phyloP scores from a whole-genome alignment of 2,329 filamentous ascomycete genomes.

The Piedraia hortae region DNA sequence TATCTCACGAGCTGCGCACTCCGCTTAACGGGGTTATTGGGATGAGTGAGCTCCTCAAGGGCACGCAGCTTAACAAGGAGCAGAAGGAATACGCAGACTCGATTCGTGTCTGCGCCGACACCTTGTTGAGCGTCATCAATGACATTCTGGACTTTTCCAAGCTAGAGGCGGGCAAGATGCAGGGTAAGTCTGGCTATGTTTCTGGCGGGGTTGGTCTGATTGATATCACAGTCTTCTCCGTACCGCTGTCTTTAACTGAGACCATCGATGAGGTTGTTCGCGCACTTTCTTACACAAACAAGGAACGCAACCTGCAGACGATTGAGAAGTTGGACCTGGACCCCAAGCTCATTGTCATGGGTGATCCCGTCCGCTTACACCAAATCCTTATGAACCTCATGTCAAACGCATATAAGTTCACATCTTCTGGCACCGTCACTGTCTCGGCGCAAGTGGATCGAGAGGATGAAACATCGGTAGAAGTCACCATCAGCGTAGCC shows the following conservation, averaged over 20 bases:
- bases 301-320: constrained; percentile 30
- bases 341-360: constrained; percentile 24
- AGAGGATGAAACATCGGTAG: constrained; percentile 42
- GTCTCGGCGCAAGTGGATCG: constrained; percentile 47
- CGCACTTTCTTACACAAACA: constrained; percentile 33
- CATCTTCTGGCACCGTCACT: constrained; percentile 59
- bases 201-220: background rate
- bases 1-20: constrained; percentile 30
- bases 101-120: constrained; percentile 35
- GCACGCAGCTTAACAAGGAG: constrained; percentile 26
- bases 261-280: constrained; percentile 37
- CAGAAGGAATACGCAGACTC: constrained; percentile 35
- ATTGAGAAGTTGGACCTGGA: constrained; percentile 28
- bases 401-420: constrained; percentile 85
- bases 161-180: constrained; percentile 26
- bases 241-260: constrained; percentile 23
- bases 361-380: constrained; percentile 23
- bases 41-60: constrained; percentile 33
- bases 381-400: constrained; percentile 48
- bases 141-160: constrained; percentile 25
- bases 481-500: constrained; percentile 58
- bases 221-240: constrained; percentile 24
- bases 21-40: constrained; percentile 27
- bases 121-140: constrained; percentile 24
- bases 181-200: constrained; percentile 2